A percentile compares a stretch with the other conserved stretches of the same genome.
phyloP scores from a whole-genome alignment of 2,329 filamentous ascomycete genomes.

The Colletotrichum shisoi region DNA sequence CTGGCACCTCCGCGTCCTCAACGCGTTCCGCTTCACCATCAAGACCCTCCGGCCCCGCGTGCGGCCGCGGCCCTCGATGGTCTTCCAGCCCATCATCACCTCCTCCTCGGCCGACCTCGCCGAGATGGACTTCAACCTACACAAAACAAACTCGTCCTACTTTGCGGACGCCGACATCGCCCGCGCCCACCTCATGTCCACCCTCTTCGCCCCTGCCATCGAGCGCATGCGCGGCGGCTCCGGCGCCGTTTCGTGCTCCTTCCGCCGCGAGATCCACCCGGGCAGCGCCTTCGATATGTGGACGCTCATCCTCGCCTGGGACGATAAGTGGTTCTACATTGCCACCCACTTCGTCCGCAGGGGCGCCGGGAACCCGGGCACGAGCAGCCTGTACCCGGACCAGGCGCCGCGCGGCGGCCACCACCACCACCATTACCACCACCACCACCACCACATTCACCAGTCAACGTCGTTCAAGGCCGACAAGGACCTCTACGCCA shows the following conservation, averaged over 20 bases:
- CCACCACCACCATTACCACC: too few relatives aligned
- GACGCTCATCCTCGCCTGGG: conserved; percentile 9
- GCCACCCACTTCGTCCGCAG: conserved; percentile 60
- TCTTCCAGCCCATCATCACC: conserved; percentile 72
- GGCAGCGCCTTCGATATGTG: conserved; percentile 10
- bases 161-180: conserved; percentile 74
- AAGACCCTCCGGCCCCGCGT: conserved; percentile 3
- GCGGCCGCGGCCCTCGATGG: background rate
- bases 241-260: conserved; percentile 60
- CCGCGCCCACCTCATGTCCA: conserved; percentile 69
- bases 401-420: conserved; percentile 39
- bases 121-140: conserved; percentile 76
- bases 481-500: conserved; percentile 55
- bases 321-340: conserved; percentile 44
- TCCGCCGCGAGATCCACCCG: conserved; percentile 48
- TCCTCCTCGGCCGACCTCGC: conserved; percentile 66
- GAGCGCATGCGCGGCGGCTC: conserved; percentile 48
- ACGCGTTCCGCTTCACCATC: conserved; percentile 22
- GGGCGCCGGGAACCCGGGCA: conserved; percentile 48
- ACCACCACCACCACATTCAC: too few relatives aligned
- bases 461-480: conserved; percentile 27
- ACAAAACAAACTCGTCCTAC: conserved; percentile 76
- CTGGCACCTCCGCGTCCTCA: conserved; percentile 22
- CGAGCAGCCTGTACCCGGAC: conserved; percentile 47
- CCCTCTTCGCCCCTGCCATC: conserved; percentile 50